Percentiles rank a stretch among this genome's conserved stretches.
phyloP scores from a whole-genome alignment of 164 flowering plant species.

The Annona cherimola region DNA sequence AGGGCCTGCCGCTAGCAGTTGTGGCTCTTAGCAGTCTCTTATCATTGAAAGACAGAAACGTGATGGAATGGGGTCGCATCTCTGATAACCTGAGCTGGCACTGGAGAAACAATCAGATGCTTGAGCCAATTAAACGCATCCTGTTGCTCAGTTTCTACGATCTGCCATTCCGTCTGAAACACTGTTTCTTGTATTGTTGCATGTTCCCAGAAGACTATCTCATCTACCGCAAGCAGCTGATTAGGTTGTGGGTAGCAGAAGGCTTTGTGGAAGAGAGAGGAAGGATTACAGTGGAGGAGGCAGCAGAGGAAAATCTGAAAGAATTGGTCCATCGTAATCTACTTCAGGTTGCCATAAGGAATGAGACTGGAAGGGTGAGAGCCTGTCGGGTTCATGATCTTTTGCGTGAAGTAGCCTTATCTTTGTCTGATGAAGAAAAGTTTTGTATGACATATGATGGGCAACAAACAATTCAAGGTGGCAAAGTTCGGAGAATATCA shows the following conservation, averaged over 20 bases:
- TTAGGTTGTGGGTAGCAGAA: constrained; percentile 24
- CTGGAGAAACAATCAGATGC: not conserved
- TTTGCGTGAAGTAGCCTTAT: constrained; percentile 11
- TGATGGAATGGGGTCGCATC: constrained; percentile 13
- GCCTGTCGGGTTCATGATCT: constrained; percentile 11
- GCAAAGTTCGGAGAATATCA: constrained; percentile 1
- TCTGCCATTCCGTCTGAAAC: constrained; percentile 16
- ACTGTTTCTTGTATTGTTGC: constrained; percentile 19
- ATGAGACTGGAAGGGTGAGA: not conserved
- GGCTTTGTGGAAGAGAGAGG: constrained; percentile 12
- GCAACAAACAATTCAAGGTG: not conserved
- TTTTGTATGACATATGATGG: constrained; percentile 1
- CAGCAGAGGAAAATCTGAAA: constrained; percentile 3
- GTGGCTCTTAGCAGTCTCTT: constrained; percentile 17
- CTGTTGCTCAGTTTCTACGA: constrained; percentile 11
- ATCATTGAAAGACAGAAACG: not conserved
- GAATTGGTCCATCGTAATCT: constrained; percentile 8
- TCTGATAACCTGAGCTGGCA: constrained; percentile 13
- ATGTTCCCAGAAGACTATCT: constrained; percentile 14
- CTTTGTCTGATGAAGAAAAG: not conserved
- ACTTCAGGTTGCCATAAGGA: constrained; percentile 2
- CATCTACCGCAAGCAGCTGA: constrained; percentile 9
- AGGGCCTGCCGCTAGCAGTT: constrained; percentile 23
- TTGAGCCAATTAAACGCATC: not conserved
- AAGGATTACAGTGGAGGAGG: constrained; percentile 1